Evolutionary conservation across 805 yeast species (phyloP), one percentile per base, ranked within the genome.

Genomic region (Kuraishia cidri): DNA sequence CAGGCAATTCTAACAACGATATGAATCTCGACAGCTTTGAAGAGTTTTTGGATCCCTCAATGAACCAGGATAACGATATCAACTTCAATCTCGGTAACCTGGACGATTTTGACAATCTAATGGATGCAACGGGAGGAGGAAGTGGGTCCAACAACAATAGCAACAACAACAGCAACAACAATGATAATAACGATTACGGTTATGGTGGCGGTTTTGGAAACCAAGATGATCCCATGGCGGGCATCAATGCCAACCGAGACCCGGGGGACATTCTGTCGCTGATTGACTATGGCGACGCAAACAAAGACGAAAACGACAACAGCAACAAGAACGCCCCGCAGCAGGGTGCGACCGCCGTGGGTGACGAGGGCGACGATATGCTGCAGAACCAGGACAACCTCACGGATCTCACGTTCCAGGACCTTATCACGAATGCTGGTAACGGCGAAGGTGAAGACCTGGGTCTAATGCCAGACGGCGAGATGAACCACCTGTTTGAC

Each of bases 111-210:
- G 31, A 28, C 9, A 17, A 13, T 11, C 29, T 38, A 10, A 17
- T 36, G 9, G 31, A 33, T 17, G 27, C 16, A 6, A 17, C 37
- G 19, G 22, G 20, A 9, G 24, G n/a, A 16, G 29, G 25, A 24
- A 19, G 35, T 19, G 31, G 38, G 28, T 31, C 44, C 12, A 52
- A 47, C 14, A 21, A 19, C 16, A 30, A 17, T 18, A 31, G 19
- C n/a, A 14, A 18, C 8, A 20, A 22, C 25, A 12, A 24, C 24
- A 26, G 21, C 31, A 34, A 19, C 13, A 12, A 17, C 18, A 26
- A 19, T 24, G 25, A 19, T 26, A 25, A n/a, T n/a, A n/a, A n/a
- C n/a, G n/a, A 33, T 15, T 7, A 25, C 9, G n/a, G 13, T n/a
- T 15, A 25, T 5, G 9, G 15, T n/a, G 15, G 13, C 16, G 15